These are phyloP conservation scores for Murraya paniculata DNA, from an alignment of 345 rosid species.

Conservation along the genomic window DNA sequence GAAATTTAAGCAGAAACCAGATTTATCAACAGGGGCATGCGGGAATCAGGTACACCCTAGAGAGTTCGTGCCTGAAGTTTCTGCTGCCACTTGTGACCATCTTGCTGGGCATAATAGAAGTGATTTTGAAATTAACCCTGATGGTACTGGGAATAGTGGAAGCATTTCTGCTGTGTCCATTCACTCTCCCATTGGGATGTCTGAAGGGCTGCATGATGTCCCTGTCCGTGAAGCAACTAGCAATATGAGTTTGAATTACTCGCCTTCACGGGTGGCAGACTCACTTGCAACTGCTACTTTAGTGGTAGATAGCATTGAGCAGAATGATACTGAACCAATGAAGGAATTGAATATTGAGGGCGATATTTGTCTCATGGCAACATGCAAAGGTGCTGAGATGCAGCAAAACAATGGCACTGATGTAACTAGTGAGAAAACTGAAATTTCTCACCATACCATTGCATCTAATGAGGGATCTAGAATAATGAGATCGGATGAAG, in stretches of 20 bases:
- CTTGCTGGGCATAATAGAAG: slow-evolving; percentile 13
- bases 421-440: slow-evolving; percentile 17
- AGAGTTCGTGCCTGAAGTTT: slow-evolving; percentile 18
- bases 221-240: slow-evolving; percentile 32
- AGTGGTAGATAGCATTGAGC: slow-evolving; percentile 22
- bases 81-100: slow-evolving; percentile 21
- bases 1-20: slow-evolving; percentile 50
- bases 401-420: slow-evolving; percentile 22
- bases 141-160: slow-evolving; percentile 9
- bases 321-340: slow-evolving; percentile 19
- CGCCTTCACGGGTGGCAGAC: slow-evolving; percentile 25
- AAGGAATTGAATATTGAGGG: slow-evolving; percentile 11
- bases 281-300: slow-evolving; percentile 24
- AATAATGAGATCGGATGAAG: slow-evolving; percentile 4
- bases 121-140: slow-evolving; percentile 10
- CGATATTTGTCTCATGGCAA: not conserved
- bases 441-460: not conserved
- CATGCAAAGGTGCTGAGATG: slow-evolving; percentile 18
- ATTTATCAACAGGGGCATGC: slow-evolving; percentile 31
- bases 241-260: slow-evolving; percentile 22
- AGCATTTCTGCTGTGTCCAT: slow-evolving; percentile 12
- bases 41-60: slow-evolving; percentile 16
- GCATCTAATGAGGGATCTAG: slow-evolving; percentile 12
- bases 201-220: slow-evolving; percentile 31
- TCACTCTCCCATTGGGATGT: slow-evolving; percentile 13